Conservation (phyloP, 345 rosid genomes). For the Pseudoturritis turrita region DNA sequence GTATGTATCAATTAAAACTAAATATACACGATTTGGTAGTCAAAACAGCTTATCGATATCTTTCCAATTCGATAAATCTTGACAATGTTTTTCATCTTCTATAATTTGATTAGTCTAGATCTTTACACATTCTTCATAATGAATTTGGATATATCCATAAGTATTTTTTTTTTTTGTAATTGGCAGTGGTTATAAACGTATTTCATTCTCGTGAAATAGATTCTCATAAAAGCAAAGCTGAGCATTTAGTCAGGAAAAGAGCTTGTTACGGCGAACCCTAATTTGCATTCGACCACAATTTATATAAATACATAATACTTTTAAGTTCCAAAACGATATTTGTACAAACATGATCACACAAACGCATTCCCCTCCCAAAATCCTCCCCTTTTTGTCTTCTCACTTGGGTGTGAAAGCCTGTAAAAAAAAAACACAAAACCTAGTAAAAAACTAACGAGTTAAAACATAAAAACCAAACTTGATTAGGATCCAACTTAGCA, state of each 20-base stretch:
- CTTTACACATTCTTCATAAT: background rate
- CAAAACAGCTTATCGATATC: too few relatives aligned
- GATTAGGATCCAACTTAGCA: conserved; percentile 29
- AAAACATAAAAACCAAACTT: background rate
- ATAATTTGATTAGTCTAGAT: background rate
- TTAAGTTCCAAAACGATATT: conserved; percentile 27
- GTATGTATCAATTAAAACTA: too few relatives aligned
- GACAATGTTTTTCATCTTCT: background rate
- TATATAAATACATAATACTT: conserved; percentile 22
- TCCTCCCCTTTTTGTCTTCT: background rate
- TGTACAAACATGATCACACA: conserved; percentile 36
- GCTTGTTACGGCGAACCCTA: conserved; percentile 12
- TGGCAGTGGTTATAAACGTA: background rate
- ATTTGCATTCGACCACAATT: conserved; percentile 28
- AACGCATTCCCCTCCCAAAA: conserved; percentile 3
- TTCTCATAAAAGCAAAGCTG: background rate
- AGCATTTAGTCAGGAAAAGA: conserved; percentile 13
- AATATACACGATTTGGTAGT: too few relatives aligned
- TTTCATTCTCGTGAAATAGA: background rate
- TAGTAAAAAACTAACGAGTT: background rate
- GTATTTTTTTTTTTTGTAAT: background rate
- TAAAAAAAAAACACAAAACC: background rate
- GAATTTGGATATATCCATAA: too few relatives aligned
- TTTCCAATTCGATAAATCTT: background rate
- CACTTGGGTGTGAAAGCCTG: conserved; percentile 92